Percentiles rank a stretch among this genome's conserved stretches.
These are phyloP conservation scores for Bipolaris bicolor DNA, from an alignment of 2,329 filamentous ascomycete genomes.

Conservation along the genomic window DNA sequence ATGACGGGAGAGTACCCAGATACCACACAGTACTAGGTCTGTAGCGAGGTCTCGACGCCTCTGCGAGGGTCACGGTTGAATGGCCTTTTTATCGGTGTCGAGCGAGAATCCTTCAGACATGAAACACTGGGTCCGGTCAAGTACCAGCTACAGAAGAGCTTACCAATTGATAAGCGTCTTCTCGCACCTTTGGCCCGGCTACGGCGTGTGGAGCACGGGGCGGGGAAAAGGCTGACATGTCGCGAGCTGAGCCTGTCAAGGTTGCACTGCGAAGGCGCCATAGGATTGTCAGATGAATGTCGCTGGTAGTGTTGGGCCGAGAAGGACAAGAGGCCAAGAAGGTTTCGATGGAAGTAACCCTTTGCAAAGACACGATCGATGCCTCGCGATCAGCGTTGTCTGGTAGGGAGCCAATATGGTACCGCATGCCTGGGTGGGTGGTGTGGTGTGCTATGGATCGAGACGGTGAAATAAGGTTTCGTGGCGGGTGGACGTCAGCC, in stretches of 20 bases:
- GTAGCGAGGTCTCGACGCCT: conserved; percentile 15
- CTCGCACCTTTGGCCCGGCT: conserved; percentile 14
- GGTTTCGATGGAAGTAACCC: neutral
- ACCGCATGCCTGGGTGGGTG: conserved; percentile 9
- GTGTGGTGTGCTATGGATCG: neutral
- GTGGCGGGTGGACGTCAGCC: conserved; percentile 36
- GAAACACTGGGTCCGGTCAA: conserved; percentile 34
- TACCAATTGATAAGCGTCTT: conserved; percentile 41
- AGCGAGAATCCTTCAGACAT: conserved; percentile 17
- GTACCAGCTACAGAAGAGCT: conserved; percentile 31
- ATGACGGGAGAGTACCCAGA: neutral
- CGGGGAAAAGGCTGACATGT: conserved; percentile 26
- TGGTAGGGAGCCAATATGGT: conserved; percentile 8
- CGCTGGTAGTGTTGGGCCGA: neutral
- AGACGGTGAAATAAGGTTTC: conserved; percentile 26
- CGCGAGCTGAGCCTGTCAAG: conserved; percentile 18
- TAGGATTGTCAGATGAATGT: conserved; percentile 1
- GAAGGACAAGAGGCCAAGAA: neutral
- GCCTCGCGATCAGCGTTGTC: conserved; percentile 4
- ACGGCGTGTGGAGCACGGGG: conserved; percentile 12
- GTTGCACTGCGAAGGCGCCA: conserved; percentile 13
- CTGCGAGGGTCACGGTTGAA: conserved; percentile 14
- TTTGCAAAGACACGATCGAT: neutral
- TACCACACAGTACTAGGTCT: neutral
- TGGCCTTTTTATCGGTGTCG: conserved; percentile 1